Evolutionary conservation across 371 early-diverging fungal genomes (phyloP), one percentile per base, ranked within the genome.

Genomic region (Mucor sp.): DNA sequence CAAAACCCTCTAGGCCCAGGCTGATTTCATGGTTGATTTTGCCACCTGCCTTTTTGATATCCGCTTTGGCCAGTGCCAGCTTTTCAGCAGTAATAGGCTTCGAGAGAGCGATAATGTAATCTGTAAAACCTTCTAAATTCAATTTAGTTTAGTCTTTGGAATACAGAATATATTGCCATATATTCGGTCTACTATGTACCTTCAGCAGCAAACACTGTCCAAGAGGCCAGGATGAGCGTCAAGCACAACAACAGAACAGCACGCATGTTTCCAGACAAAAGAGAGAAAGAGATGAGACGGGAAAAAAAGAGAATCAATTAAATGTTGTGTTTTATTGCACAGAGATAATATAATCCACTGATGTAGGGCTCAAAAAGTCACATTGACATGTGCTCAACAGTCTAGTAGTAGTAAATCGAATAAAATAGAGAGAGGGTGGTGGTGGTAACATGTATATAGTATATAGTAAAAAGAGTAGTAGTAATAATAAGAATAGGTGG

Each of bases 21-120:
- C 28, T 65, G 9, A 71, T 71, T 47, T 71, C 66, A 32, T 57
- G 39, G 6, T 32, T 30, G 15, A 74, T 48, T 21, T 58, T 50
- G n/a, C 74, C 74, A 11, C 71, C 71, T 9, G 59, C 58, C 21
- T 63, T 67, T 35, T 66, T 17, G 23, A 74, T 55, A 58, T 74
- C 74, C 14, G 57, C 35, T 48, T 64, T 70, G n/a, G 70, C 70
- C 28, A 65, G 37, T 32, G 67, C 28, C 23, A 70, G 41, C 21
- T 70, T 62, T 6, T 35, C 53, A 17, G 61, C 44, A 41, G 58
- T 70, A 25, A 58, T 58, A 44, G 65, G 62, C 27, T 58, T 32
- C 2, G 27, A 56, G 4, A 71, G 6, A 6, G 60, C 64, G 19
- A 71, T 35, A 33, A 67, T 67, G 11, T 64, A 71, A 35, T 53